Base-by-base conservation (phyloP, 1,284 basidiomycete species). In the Trametes versicolor region DNA sequence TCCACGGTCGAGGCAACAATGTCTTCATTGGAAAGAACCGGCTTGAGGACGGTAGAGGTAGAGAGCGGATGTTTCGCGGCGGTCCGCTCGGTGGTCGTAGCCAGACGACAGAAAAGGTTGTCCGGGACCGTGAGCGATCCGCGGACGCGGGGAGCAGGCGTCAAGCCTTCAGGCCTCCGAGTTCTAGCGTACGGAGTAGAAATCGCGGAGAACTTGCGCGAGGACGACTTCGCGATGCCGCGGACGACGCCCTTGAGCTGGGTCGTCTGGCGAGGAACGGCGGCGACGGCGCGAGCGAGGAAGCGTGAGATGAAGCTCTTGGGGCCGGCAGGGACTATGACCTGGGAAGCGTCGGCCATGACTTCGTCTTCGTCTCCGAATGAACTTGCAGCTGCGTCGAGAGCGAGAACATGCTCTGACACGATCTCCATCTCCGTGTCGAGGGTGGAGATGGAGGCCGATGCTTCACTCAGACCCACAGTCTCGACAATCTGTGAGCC, bases 81-180 rank as follows among this genome's bases (percentile, higher is more conserved):
- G 15, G 41, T 17, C 15, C 19, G 9, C 41, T 43, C 41, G 19
- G 4, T 25, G 21, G 21, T 8, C 47, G 47, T 6, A 4, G 21
- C n/a, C 21, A 19, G n/a, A 19, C 8, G 47, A 25, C 8, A 4
- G 10, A 27, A 48, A 6, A 23, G 12, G 10, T 48, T 19, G 7
- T 48, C 47, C 48, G 43, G 41, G 27, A 47, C 41, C 17, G 10
- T 47, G 19, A 39, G 43, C 12, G 39, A 55, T 29, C 43, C 54
- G 27, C 54, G 25, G 27, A 27, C 54, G 41, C 54, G 23, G 27
- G 39, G 41, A 21, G 39, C n/a, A 15, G 27, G 8, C 17, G 7
- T 9, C 27, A 8, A 56, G 41, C 39, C 27, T 6, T 5, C 2
- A 32, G 43, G n/a, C 19, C 39, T 13, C 19, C 19, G 43, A 19